Percentiles rank a stretch among this genome's conserved stretches.
Evolutionary conservation across 2,329 filamentous ascomycete species (phyloP).

Genomic region (Lachnellula willkommii): DNA sequence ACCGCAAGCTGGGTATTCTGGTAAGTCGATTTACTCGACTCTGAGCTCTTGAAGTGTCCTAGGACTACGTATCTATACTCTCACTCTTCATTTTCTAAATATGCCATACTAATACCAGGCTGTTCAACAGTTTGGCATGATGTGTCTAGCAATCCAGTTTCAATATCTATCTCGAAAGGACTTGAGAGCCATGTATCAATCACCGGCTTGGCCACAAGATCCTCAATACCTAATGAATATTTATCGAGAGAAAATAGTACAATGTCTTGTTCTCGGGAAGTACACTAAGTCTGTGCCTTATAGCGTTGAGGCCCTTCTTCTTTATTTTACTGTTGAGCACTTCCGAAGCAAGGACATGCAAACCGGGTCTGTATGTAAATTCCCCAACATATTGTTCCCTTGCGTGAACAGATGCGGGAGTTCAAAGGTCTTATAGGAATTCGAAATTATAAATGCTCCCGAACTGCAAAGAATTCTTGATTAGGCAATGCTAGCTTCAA

Average conservation of each 20-base stretch:
- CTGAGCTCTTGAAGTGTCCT: background rate
- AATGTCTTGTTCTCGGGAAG: constrained; percentile 44
- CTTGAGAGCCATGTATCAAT: background rate
- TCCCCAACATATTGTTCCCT: too few relatives aligned
- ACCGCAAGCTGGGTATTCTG: constrained; percentile 48
- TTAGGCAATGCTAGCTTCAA: background rate
- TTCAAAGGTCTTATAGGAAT: constrained; percentile 21
- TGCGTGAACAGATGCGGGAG: constrained; percentile 16
- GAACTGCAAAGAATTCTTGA: background rate
- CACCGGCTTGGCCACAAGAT: background rate
- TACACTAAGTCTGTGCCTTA: constrained; percentile 44
- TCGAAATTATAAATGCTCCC: too few relatives aligned
- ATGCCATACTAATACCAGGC: background rate
- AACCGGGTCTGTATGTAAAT: too few relatives aligned
- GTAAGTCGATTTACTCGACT: background rate
- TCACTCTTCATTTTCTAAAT: background rate
- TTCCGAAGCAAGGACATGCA: constrained; percentile 45
- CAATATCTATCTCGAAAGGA: background rate
- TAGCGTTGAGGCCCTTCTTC: constrained; percentile 45
- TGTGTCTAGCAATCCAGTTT: constrained; percentile 33
- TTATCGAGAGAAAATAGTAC: constrained; percentile 45
- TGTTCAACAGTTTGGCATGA: constrained; percentile 22
- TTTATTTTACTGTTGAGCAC: constrained; percentile 49
- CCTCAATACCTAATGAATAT: constrained; percentile 38
- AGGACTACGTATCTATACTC: background rate